phyloP scores from a whole-genome alignment of 805 yeast species.

The Alloascoidea africana region DNA sequence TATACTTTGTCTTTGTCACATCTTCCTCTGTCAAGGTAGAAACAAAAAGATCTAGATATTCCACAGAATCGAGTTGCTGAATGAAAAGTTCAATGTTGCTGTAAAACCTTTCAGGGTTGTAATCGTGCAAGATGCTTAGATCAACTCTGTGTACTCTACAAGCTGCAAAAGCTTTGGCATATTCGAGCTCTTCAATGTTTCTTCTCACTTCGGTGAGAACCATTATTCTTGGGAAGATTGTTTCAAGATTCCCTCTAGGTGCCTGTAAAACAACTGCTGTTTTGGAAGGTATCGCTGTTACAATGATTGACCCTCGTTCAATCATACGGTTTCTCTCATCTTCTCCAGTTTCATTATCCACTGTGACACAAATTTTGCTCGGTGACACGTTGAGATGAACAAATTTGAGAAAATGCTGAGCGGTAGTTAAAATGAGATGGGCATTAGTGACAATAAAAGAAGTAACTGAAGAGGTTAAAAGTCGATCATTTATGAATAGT shows the following conservation, averaged over 20 bases:
- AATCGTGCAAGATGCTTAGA: slow-evolving; percentile 80
- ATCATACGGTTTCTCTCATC: slow-evolving; percentile 84
- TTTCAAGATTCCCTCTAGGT: slow-evolving; percentile 91
- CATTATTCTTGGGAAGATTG: slow-evolving; percentile 86
- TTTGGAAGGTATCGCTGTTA: slow-evolving; percentile 67
- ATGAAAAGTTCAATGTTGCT: slow-evolving; percentile 52
- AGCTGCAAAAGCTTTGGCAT: slow-evolving; percentile 57
- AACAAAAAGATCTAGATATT: slow-evolving; percentile 72
- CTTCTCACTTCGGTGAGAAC: slow-evolving; percentile 72
- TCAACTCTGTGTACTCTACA: slow-evolving; percentile 90
- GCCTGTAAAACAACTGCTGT: slow-evolving; percentile 82
- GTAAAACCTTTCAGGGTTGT: slow-evolving; percentile 56
- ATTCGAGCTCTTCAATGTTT: slow-evolving; percentile 40
- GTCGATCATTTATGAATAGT: slow-evolving; percentile 44
- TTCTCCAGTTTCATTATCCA: slow-evolving; percentile 15
- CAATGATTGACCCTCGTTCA: slow-evolving; percentile 84
- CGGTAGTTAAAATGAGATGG: slow-evolving; percentile 72
- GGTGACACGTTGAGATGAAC: slow-evolving; percentile 41
- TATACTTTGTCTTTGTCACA: slow-evolving; percentile 68
- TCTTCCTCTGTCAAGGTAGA: slow-evolving; percentile 80
- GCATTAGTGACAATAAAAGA: slow-evolving; percentile 62
- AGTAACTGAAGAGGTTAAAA: slow-evolving; percentile 62
- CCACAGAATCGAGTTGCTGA: slow-evolving; percentile 53
- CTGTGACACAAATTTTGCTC: slow-evolving; percentile 16
- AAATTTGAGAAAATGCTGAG: slow-evolving; percentile 71